Conservation (phyloP, 495 filamentous ascomycete genomes). For the Neurospora sp. region DNA sequence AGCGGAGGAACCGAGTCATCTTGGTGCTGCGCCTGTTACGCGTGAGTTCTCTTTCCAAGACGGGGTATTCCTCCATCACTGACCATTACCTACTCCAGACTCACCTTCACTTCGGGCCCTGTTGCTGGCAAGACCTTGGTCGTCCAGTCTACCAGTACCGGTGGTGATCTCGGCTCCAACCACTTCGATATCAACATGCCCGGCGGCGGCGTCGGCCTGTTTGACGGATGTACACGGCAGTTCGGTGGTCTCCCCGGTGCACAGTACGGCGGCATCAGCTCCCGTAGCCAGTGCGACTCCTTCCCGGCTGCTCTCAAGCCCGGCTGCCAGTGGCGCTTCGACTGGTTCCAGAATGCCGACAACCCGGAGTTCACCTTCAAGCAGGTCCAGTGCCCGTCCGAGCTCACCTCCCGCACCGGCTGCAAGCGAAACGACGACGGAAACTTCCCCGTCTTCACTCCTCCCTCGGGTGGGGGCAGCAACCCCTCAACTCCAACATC, state of each 20-base stretch:
- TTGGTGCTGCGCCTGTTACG: conserved; percentile 51
- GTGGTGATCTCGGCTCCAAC: conserved; percentile 43
- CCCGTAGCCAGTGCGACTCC: conserved; percentile 34
- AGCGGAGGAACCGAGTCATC: conserved; percentile 30
- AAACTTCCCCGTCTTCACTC: conserved; percentile 18
- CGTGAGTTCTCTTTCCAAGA: conserved; percentile 29
- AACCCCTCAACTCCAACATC: neutral
- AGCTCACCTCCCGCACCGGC: conserved; percentile 40
- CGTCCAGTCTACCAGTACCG: conserved; percentile 55
- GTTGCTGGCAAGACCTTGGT: conserved; percentile 48
- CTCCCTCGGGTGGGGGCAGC: conserved; percentile 5
- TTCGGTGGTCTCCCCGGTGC: conserved; percentile 45
- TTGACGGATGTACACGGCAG: conserved; percentile 43
- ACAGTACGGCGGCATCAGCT: conserved; percentile 45
- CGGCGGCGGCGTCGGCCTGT: conserved; percentile 48
- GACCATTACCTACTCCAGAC: conserved; percentile 9
- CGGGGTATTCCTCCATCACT: conserved; percentile 3
- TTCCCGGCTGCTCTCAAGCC: conserved; percentile 41
- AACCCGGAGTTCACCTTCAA: conserved; percentile 45
- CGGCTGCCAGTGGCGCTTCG: conserved; percentile 50
- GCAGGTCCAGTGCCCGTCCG: conserved; percentile 45
- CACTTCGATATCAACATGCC: conserved; percentile 52
- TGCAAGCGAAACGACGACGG: conserved; percentile 30
- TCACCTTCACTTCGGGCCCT: conserved; percentile 28
- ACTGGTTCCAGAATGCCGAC: conserved; percentile 48